Percentiles rank a stretch among this genome's conserved stretches.
Evolutionary conservation across 1,139 yeast genomes (phyloP).

Genomic region (Yamadazyma triangularis): DNA sequence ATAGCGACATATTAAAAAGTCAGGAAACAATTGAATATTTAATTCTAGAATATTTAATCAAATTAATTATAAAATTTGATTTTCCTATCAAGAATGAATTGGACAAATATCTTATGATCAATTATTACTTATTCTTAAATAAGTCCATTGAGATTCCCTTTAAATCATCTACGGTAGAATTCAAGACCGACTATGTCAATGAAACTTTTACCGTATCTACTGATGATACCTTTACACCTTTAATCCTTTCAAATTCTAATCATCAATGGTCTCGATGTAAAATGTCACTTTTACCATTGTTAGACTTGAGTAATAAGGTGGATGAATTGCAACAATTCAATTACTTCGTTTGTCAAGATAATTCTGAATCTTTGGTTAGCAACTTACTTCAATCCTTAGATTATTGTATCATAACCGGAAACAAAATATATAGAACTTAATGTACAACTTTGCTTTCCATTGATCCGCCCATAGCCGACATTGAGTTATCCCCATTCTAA

Average conservation of each 20-base stretch:
- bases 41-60: constrained; percentile 15
- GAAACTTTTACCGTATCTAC: constrained; percentile 13
- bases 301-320: constrained; percentile 28
- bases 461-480: too few relatives aligned
- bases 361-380: constrained; percentile 12
- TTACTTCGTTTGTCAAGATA: constrained; percentile 19
- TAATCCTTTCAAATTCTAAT: constrained; percentile 23
- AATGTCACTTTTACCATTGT: constrained; percentile 32
- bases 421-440: constrained; percentile 4
- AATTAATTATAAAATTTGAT: constrained; percentile 10
- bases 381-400: constrained; percentile 17
- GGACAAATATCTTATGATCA: constrained; percentile 27
- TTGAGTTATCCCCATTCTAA: too few relatives aligned
- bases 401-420: constrained; percentile 32
- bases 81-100: constrained; percentile 11
- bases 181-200: constrained; percentile 7
- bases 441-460: too few relatives aligned
- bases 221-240: constrained; percentile 10
- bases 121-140: constrained; percentile 19
- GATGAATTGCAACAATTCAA: constrained; percentile 32
- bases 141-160: constrained; percentile 22
- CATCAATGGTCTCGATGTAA: constrained; percentile 40
- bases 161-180: constrained; percentile 3
- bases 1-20: not conserved
- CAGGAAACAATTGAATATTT: constrained; percentile 1